Base-by-base conservation (phyloP, 2,329 filamentous ascomycete genomes). In the Exophiala viscosa region DNA sequence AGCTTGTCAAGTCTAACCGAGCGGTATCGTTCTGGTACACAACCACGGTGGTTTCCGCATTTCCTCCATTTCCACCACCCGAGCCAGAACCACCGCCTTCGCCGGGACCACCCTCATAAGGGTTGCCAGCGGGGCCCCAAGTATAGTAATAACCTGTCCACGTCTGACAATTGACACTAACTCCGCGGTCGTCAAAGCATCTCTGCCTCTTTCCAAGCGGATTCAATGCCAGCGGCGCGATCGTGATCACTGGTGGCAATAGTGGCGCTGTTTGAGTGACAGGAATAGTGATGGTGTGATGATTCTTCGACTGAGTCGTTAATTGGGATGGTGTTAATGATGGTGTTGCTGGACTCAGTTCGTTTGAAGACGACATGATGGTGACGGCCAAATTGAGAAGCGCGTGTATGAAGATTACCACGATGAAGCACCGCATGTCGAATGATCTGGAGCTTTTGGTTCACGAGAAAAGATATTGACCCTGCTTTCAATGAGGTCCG, bases 81-180 rank as follows among this genome's bases (percentile, higher is more conserved):
- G 45, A 57, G 18, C 41, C 41, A 10, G 54, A 52, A 36, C 52
- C 48, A 45, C 48, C 54, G 9, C 59, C 57, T 35, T 52, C 52
- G 11, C 52, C 50, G 13, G 60, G 59, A 13, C 59, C 55, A 44
- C 60, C 59, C 50, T 50, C 41, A 20, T 61, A 58, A 2, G 54
- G 57, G 49, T 61, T 54, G 23, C 55, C 61, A 28, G 58, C 15
- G 6, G 60, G 60, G 14, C 62, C 62, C 62, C 62, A 64, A 28
- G 59, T 63, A 40, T 63, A 64, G 38, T 61, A 60, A 34, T 64
- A 64, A 10, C 62, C 62, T 5, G 62, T 63, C 62, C 62, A 64
- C 32, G 57, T 58, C 9, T 58, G 61, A 47, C 62, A 64, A 45
- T 64, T 55, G 9, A 64, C 62, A 17, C 59, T 57, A 48, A 61